Evolutionary conservation across 2,329 filamentous ascomycete species (phyloP).

Genomic region (Colletotrichum sp.): DNA sequence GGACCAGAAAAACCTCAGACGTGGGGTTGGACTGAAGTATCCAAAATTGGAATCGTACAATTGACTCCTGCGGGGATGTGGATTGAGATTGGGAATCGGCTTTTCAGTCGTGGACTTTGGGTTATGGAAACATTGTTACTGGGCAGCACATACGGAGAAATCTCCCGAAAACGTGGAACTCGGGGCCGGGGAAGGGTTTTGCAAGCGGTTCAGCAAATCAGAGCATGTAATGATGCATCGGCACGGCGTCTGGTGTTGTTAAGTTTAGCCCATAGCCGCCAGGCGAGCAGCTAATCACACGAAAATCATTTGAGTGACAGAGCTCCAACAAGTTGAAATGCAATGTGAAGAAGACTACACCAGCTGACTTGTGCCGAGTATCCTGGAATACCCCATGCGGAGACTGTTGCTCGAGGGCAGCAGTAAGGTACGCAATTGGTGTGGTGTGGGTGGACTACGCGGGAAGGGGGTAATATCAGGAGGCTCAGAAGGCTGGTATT

Average conservation of each 20-base stretch:
- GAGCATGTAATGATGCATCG: slow-evolving; percentile 18
- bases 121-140: slow-evolving; percentile 8
- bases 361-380: background rate
- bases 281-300: slow-evolving; percentile 9
- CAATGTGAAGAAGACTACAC: background rate
- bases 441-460: background rate
- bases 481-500: background rate
- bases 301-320: background rate
- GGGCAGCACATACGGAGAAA: background rate
- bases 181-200: background rate
- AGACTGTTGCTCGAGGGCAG: background rate
- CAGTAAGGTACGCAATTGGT: background rate
- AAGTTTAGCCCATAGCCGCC: slow-evolving; percentile 21
- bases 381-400: background rate
- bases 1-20: slow-evolving; percentile 1
- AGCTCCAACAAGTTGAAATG: background rate
- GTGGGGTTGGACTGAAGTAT: background rate
- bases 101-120: background rate
- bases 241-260: slow-evolving; percentile 22
- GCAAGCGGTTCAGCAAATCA: slow-evolving; percentile 12
- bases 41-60: slow-evolving; percentile 8
- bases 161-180: background rate
- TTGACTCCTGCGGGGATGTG: background rate
- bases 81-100: background rate
- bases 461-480: background rate